Evolutionary conservation across 23 red algal genomes (phyloP), one percentile per base, ranked within the genome.

Genomic region (Agarophyton chilense): DNA sequence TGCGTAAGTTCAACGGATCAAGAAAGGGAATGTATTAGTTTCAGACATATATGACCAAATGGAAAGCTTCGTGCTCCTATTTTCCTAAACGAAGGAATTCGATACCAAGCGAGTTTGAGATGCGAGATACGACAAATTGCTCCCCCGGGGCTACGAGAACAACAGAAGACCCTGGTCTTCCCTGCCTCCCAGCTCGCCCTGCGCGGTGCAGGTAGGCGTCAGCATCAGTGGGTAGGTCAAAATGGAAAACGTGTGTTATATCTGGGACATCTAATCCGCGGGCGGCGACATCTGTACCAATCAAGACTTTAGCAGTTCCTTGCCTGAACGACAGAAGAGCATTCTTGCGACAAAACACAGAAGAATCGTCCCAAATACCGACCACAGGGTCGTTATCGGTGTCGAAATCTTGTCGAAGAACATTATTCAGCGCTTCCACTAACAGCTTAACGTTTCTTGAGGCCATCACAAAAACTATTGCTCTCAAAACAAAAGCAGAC

Each of bases 201-300:
- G 95, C 89, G 22, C 97, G 93, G 72, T 99, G 97, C 26, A 95
- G 58, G 49, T 99, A 99, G 64, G 86, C 80, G 68, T 99, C 93
- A n/a, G 93, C 80, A 82, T 95, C 91, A 21, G 93, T 90, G n/a
- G 97, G 88, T 38, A 99, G 68, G 87, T 99, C 97, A 55, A 99
- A 79, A 51, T 96, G 92, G 45, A 99, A 87, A 50, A 99, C 97
- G 52, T 95, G 91, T 36, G 89, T 82, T 29, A 95, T 73, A 49
- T 87, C 90, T 26, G 93, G 84, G 21, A 95, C 54, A 71, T 99
- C 97, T 57, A 99, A 73, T 33, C 97, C 97, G 13, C 97, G 60
- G 9, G 97, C 93, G 43, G 92, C 94, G 33, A 99, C 60, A 68
- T 99, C 97, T 25, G 97, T 99, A 42, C 82, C 65, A 14, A 99